Conservation (phyloP, 1,284 basidiomycete species). For the Ceratobasidium sp. region DNA sequence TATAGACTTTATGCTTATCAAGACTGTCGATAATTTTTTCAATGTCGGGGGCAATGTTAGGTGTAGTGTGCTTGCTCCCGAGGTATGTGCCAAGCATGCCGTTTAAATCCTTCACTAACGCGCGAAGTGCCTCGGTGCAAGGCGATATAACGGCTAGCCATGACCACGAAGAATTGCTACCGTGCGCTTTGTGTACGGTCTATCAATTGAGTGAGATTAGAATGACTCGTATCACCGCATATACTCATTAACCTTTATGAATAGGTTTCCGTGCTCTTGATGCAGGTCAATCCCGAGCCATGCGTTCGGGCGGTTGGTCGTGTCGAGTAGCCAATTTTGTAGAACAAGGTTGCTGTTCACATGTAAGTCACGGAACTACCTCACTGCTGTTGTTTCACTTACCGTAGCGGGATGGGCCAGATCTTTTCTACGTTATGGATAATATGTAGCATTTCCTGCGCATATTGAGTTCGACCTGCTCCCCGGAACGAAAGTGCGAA, state of each 20-base stretch:
- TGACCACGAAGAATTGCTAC: conserved; percentile 4
- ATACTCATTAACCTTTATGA: neutral
- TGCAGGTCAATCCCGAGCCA: neutral
- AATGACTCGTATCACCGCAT: neutral
- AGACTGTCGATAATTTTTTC: conserved; percentile 2
- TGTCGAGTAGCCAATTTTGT: conserved; percentile 11
- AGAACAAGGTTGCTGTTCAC: conserved; percentile 4
- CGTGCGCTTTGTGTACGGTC: conserved; percentile 12
- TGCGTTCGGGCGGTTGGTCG: neutral
- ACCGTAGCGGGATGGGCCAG: conserved; percentile 1
- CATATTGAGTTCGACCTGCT: neutral
- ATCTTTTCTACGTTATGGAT: conserved; percentile 8
- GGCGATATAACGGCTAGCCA: conserved; percentile 6
- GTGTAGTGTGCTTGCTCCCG: neutral
- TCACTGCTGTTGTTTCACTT: neutral
- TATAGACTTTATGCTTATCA: neutral
- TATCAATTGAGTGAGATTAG: neutral
- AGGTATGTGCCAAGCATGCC: neutral
- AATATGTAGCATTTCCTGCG: conserved; percentile 4
- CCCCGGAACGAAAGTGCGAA: conserved; percentile 18
- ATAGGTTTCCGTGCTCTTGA: conserved; percentile 13
- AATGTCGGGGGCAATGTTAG: neutral
- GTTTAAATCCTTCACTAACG: conserved; percentile 4
- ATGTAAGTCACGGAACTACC: neutral
- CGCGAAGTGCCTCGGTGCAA: conserved; percentile 1